A percentile compares a stretch with the other conserved stretches of the same genome.
Conservation (phyloP, 495 filamentous ascomycete species). For the Neurospora tetrasperma region DNA sequence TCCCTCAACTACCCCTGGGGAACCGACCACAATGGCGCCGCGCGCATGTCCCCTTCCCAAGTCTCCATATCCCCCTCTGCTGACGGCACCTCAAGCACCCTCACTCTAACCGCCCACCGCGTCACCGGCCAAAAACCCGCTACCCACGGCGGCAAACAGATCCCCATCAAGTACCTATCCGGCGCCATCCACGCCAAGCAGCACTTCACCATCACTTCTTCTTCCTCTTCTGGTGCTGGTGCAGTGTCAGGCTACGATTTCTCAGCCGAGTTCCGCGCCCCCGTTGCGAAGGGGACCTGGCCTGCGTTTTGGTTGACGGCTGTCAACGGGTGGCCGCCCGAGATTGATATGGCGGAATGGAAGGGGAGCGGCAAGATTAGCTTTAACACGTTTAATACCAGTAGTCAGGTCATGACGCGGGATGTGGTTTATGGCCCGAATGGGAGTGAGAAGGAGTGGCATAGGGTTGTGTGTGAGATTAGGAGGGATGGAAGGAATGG, state of each 20-base stretch:
- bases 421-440: slow-evolving; percentile 33
- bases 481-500: slow-evolving; percentile 20
- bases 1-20: slow-evolving; percentile 41
- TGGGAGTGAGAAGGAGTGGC: slow-evolving; percentile 34
- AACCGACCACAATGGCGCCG: slow-evolving; percentile 44
- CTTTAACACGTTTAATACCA: slow-evolving; percentile 53
- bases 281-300: slow-evolving; percentile 44
- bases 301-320: slow-evolving; percentile 56
- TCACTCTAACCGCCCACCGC: slow-evolving; percentile 38
- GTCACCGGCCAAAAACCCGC: slow-evolving; percentile 35
- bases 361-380: slow-evolving; percentile 50
- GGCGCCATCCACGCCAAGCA: slow-evolving; percentile 40
- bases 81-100: slow-evolving; percentile 12
- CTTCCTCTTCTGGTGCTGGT: not conserved
- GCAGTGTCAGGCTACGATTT: slow-evolving; percentile 36
- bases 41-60: slow-evolving; percentile 41
- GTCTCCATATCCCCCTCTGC: slow-evolving; percentile 18
- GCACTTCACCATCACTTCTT: slow-evolving; percentile 29
- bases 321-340: slow-evolving; percentile 51
- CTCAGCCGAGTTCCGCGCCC: slow-evolving; percentile 40
- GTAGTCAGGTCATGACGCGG: slow-evolving; percentile 33
- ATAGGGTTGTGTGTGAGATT: slow-evolving; percentile 41
- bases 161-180: slow-evolving; percentile 44
- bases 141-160: slow-evolving; percentile 34
- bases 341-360: slow-evolving; percentile 54